Evolutionary conservation across 2,329 filamentous ascomycete species (phyloP), one percentile per base, ranked within the genome.

Genomic region (Grosmannia huntii): DNA sequence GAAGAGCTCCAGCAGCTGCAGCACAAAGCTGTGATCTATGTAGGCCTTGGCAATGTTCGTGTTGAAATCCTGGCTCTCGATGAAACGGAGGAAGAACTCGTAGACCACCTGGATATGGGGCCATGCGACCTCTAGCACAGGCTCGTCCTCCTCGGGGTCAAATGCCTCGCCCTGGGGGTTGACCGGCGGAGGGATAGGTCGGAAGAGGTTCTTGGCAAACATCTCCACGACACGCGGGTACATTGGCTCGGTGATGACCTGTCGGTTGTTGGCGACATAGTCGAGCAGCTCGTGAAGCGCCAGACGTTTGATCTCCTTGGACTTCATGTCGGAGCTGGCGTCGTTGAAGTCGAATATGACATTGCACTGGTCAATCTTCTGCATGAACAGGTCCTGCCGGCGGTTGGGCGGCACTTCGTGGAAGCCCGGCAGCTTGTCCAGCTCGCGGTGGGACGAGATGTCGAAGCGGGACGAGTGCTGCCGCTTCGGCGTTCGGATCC

Each of bases 311-410:
- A 99, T 97, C 74, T 99, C 94, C 76, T 99, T 99, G 53, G 92
- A 96, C 73, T 99, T 99, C 91, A 99, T 97, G 70, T 99, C 94
- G 65, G 87, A 91, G 64, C 89, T 95, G 54, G 92, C 90, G 72
- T 99, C 94, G 70, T 97, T 99, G 76, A 99, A 99, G 75, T 99
- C 94, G 70, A 99, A 99, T 67, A 99, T 99, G 76, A 99, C 95
- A 70, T 99, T 99, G 78, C 94, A 99, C 72, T 99, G 94, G 68
- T 97, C 94, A 66, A 99, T 94, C 79, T 99, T 99, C 70, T 97
- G 91, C 91, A 99, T 96, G 74, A 99, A 99, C 21, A 99, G 82
- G 66, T 97, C 92, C 73, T 96, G 91, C 62, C 94, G 84, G 62
- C 92, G 85, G 70, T 95, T 95, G 19, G 94, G 94, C 12, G 92